Evolutionary conservation across 768 basidiomycete species (phyloP).

Genomic region (Russula dissimulans): DNA sequence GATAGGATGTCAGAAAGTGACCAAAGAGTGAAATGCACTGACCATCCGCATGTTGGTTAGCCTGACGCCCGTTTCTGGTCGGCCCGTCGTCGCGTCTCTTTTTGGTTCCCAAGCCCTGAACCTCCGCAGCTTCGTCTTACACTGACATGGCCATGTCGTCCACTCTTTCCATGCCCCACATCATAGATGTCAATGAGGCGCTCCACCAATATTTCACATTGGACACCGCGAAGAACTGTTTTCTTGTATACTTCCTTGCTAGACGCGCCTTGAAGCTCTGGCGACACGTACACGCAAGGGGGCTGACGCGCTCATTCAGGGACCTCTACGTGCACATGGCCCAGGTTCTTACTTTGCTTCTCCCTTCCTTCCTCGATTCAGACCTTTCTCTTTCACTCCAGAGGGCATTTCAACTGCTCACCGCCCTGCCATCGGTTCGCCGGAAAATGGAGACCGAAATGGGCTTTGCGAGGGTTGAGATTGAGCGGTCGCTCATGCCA

Average conservation of each 20-base stretch:
- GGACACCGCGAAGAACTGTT: conserved; percentile 44
- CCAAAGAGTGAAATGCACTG: conserved; percentile 12
- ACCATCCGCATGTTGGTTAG: conserved; percentile 49
- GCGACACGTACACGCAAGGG: conserved; percentile 58
- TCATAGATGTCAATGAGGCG: conserved; percentile 1
- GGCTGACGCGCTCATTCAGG: conserved; percentile 36
- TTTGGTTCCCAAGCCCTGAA: neutral
- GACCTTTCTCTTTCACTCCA: conserved; percentile 23
- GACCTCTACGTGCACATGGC: conserved; percentile 48
- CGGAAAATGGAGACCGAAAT: conserved; percentile 56
- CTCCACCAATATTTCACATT: conserved; percentile 9
- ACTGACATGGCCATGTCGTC: neutral
- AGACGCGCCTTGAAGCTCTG: conserved; percentile 43
- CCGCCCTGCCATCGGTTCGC: conserved; percentile 53
- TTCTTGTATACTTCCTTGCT: conserved; percentile 52
- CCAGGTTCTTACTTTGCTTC: conserved; percentile 33
- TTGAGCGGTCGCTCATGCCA: conserved; percentile 61
- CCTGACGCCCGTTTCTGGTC: neutral
- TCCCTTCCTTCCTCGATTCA: neutral
- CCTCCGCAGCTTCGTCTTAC: neutral
- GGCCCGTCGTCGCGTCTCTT: too few species aligned
- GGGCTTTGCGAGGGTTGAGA: conserved; percentile 50
- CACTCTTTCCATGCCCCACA: conserved; percentile 9
- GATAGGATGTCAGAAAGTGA: neutral
- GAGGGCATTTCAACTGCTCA: conserved; percentile 45